These are phyloP conservation scores for Quercus agrifolia DNA, from an alignment of 306 rosid species.

Conservation along the genomic window DNA sequence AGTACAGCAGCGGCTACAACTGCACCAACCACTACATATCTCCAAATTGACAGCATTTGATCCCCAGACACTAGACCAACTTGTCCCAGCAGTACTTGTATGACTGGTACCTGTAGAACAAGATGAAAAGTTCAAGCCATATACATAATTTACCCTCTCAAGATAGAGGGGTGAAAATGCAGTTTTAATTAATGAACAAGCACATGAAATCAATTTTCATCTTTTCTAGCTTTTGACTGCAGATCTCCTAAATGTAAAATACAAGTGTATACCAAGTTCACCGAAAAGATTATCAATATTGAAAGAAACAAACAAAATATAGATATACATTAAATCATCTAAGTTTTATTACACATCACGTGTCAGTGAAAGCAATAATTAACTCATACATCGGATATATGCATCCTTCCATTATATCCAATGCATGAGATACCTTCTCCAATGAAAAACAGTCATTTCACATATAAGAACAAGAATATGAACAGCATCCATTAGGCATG, in stretches of 20 bases:
- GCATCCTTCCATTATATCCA: too few species aligned
- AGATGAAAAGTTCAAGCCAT: neutral
- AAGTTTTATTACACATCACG: neutral
- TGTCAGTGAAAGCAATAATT: neutral
- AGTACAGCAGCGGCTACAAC: conserved; percentile 86
- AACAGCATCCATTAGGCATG: neutral
- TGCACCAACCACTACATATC: conserved; percentile 94
- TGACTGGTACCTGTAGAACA: conserved; percentile 71
- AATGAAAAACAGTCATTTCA: neutral
- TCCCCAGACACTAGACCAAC: conserved; percentile 83
- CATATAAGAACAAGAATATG: neutral
- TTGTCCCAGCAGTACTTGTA: conserved; percentile 81
- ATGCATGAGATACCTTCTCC: neutral
- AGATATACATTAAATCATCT: neutral
- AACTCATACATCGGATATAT: too few species aligned
- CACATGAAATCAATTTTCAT: neutral
- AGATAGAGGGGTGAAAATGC: neutral
- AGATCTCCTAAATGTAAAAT: neutral
- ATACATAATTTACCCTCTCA: neutral
- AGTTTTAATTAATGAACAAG: neutral
- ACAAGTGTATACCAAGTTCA: neutral
- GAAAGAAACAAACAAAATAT: neutral
- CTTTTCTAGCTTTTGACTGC: neutral
- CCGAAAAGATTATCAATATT: neutral
- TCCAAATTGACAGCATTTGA: conserved; percentile 95